Percentiles rank a stretch among this genome's conserved stretches.
Evolutionary conservation across 805 yeast species (phyloP).

Genomic region (Yarrowia keelungensis): DNA sequence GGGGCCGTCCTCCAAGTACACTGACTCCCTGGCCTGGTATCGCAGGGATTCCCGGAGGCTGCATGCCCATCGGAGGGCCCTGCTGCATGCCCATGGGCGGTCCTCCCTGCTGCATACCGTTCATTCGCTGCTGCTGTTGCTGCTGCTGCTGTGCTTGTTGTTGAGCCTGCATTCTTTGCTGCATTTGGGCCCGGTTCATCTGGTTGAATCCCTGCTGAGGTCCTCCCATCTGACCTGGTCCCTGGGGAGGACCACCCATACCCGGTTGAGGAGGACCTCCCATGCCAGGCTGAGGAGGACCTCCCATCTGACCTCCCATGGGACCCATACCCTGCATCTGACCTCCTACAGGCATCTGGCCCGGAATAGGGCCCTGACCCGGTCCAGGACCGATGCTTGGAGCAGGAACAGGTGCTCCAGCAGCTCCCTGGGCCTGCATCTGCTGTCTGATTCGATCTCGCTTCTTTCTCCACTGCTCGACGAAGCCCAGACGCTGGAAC

Average conservation of each 20-base stretch:
- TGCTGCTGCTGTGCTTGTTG: constrained; percentile 42
- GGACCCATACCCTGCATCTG: constrained; percentile 37
- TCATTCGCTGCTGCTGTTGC: constrained; percentile 46
- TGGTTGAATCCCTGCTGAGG: constrained; percentile 41
- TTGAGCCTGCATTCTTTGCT: constrained; percentile 20
- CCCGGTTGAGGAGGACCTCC: constrained; percentile 37
- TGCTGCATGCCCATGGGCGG: constrained; percentile 36
- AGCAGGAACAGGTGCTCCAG: constrained; percentile 9
- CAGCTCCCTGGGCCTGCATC: constrained; percentile 41
- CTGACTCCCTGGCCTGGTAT: constrained; percentile 27
- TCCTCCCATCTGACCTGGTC: constrained; percentile 4
- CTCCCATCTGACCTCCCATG: constrained; percentile 15
- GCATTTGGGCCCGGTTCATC: constrained; percentile 37
- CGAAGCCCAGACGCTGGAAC: constrained; percentile 84
- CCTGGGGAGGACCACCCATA: constrained; percentile 13
- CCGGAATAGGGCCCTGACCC: constrained; percentile 44
- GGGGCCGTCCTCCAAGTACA: constrained; percentile 22
- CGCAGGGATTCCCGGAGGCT: constrained; percentile 39
- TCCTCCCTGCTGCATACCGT: constrained; percentile 42
- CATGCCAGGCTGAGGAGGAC: constrained; percentile 37
- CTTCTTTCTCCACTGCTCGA: constrained; percentile 82
- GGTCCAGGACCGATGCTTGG: constrained; percentile 29
- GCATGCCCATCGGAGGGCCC: constrained; percentile 24
- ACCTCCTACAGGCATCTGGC: constrained; percentile 38
- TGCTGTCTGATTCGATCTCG: constrained; percentile 59